Evolutionary conservation across 768 basidiomycete genomes (phyloP).

Genomic region (Suillus plorans): DNA sequence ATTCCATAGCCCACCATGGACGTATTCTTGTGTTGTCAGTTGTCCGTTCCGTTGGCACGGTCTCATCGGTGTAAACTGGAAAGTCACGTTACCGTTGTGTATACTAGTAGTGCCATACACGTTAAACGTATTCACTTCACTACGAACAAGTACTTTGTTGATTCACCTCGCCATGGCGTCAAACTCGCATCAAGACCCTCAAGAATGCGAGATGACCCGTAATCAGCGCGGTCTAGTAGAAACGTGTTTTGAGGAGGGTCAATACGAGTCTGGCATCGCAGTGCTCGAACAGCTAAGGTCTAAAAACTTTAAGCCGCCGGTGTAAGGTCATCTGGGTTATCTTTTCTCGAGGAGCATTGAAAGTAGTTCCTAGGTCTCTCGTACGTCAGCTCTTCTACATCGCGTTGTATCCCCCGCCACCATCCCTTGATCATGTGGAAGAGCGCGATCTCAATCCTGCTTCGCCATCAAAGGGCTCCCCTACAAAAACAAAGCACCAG

Average conservation of each 20-base stretch:
- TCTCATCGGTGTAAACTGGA: not conserved
- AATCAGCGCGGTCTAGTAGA: slow-evolving; percentile 62
- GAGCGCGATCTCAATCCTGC: slow-evolving; percentile 24
- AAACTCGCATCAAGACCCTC: not conserved
- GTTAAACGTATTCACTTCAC: not conserved
- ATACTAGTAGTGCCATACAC: not conserved
- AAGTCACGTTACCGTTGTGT: not conserved
- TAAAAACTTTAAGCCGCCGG: slow-evolving; percentile 52
- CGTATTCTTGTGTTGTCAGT: not conserved
- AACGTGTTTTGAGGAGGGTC: slow-evolving; percentile 73
- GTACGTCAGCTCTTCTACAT: slow-evolving; percentile 70
- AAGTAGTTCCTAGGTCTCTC: slow-evolving; percentile 45
- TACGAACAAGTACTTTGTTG: not conserved
- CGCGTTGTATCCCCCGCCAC: slow-evolving; percentile 57
- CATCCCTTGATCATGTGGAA: slow-evolving; percentile 14
- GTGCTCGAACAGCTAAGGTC: slow-evolving; percentile 63
- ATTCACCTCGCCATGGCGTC: not conserved
- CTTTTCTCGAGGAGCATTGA: not conserved
- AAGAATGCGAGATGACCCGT: slow-evolving; percentile 45
- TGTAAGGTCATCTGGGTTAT: slow-evolving; percentile 40
- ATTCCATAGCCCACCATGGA: not conserved
- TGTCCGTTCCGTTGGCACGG: not conserved
- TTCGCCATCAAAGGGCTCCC: slow-evolving; percentile 42
- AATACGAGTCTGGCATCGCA: slow-evolving; percentile 67
- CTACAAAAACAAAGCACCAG: slow-evolving; percentile 46